Conservation (phyloP, 2,329 filamentous ascomycete genomes). For the Xylariaceae sp. region DNA sequence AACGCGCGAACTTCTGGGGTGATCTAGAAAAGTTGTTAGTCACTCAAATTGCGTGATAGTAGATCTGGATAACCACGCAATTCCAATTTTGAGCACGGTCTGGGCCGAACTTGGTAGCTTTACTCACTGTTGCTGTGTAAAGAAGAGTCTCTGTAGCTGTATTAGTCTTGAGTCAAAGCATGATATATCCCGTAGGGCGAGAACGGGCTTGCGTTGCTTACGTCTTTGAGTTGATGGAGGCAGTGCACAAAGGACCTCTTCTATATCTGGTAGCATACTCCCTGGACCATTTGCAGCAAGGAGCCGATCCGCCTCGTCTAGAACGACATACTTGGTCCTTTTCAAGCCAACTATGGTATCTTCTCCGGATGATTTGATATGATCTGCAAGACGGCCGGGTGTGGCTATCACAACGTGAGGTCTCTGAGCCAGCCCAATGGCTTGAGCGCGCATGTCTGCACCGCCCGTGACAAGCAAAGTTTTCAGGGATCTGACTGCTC, state of each 20-base stretch:
- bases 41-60: not conserved
- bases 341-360: constrained; percentile 82
- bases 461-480: constrained; percentile 87
- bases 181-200: too few species aligned
- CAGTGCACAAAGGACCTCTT: constrained; percentile 78
- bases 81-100: not conserved
- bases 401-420: constrained; percentile 95
- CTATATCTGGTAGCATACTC: constrained; percentile 91
- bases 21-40: constrained; percentile 38
- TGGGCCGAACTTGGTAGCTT: not conserved
- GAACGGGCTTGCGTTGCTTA: constrained; percentile 7
- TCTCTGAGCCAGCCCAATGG: constrained; percentile 72
- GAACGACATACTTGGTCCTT: constrained; percentile 78
- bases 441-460: constrained; percentile 86
- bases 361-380: constrained; percentile 84
- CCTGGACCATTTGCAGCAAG: constrained; percentile 69
- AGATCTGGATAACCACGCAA: too few species aligned
- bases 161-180: not conserved
- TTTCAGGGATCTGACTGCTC: constrained; percentile 81
- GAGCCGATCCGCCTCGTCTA: constrained; percentile 92
- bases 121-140: constrained; percentile 74
- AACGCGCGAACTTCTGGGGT: constrained; percentile 87
- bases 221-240: constrained; percentile 72
- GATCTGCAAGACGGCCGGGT: constrained; percentile 86
- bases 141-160: constrained; percentile 64